Base-by-base conservation (phyloP, 768 basidiomycete species). In the Chalciporus piperatus region DNA sequence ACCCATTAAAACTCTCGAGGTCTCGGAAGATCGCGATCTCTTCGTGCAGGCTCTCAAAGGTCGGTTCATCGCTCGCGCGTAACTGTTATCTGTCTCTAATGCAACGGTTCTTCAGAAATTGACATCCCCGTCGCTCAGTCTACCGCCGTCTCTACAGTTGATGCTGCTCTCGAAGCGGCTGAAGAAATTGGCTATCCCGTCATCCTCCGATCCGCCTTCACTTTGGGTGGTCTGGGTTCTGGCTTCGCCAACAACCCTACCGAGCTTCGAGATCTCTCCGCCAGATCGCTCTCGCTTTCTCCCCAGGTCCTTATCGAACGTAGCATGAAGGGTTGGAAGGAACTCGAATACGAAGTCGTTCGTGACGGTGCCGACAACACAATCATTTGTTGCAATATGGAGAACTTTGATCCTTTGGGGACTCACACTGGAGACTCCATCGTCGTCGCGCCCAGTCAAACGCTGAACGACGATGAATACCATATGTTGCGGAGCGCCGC, bases 271-370 rank as follows among this genome's bases (percentile, higher is more conserved):
- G 95, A 99, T 70, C 77, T 99, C 20, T 83, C 93, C 39, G 95
- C 97, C 20, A 96, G 91, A 71, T 83, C 87, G 65, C 81, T 99
- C 47, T 85, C 85, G 65, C 78, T 98, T 25, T 89, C 87, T 59
- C 96, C 97, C 42, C 97, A 98, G 69, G 91, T 98, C 40, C 80
- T 99, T 50, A 94, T 99, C 57, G 97, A 98, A 73, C 89, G 94
- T 45, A 92, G 89, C 60, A 90, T 99, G 87, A 98, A 98, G 73
- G 97, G 97, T 27, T 99, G 97, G 97, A 99, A 99, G 69, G 97
- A 99, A 73, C 80, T 98, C 56, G 97, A 99, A 73, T 99, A 98
- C 61, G 97, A 99, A 69, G 97, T 99, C 55, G 97, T 98, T 63
- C 89, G 97, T 48, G 97, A 99, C 68, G 94, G 81, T 59, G 96